Base-by-base conservation (phyloP, 148 eudicot species). In the Linanthus parryae region DNA sequence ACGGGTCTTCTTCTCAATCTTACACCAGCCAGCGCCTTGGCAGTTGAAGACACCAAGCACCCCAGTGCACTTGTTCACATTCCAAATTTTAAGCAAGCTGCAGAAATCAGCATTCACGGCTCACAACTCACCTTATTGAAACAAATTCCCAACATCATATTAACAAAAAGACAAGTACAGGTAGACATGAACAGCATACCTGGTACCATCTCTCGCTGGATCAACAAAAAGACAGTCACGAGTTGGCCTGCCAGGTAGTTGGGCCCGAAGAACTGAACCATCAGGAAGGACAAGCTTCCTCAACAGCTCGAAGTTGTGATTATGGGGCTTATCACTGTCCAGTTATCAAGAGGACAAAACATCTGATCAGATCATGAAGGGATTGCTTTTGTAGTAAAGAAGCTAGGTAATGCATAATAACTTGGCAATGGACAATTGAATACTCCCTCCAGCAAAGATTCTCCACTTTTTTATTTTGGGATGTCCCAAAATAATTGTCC, bases 11-110 rank as follows among this genome's bases (percentile, higher is more conserved):
- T 91, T 91, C 8, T 41, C 56, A 11, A 81, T 58, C 73, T 74
- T 87, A 69, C 95, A 83, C 98, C 98, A 91, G 25, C 95, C 98
- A 3, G 95, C 98, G 58, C 98, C 95, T 56, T 91, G 98, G 76
- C 98, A 91, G 65, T 91, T 91, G 76, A 91, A 91, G 7, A 87
- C 76, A 27, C 98, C 98, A 27, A 91, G 87, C 62, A 91, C 82
- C 38, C 98, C 98, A 5, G 87, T 70, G 66, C 77, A 84, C 42
- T 87, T 86, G 75, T 91, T 91, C 67, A 61, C 49, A 58, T 87
- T 91, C 98, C 98, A 91, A 24, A 91, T 74, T 43, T 91, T 86
- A 51, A 91, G 81, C 76, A 91, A 74, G 75, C 94, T 91, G 78
- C 66, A 74, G 19, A 13, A 26, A 23, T 36, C 3, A 46, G 3